These are phyloP conservation scores for Isochrysis galbana DNA, from an alignment of 78 protist genomes.

Conservation along the genomic window DNA sequence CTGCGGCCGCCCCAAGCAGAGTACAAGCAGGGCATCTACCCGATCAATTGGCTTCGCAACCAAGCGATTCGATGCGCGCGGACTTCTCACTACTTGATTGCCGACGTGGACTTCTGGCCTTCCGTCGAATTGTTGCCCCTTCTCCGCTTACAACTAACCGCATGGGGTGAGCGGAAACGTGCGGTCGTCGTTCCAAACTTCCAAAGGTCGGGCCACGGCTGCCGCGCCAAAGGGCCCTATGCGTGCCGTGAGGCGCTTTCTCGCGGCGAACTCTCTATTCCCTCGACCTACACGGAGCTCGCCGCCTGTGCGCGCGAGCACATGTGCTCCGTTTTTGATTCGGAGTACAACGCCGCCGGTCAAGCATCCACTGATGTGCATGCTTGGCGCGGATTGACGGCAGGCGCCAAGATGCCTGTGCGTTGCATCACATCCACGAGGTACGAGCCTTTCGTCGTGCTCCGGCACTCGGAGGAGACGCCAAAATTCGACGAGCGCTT, in stretches of 20 bases:
- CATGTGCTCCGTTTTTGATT: neutral
- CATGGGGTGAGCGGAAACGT: neutral
- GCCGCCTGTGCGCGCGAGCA: neutral
- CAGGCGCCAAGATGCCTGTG: neutral
- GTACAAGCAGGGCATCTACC: neutral
- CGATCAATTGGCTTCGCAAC: slow-evolving; percentile 16
- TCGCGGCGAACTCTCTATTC: neutral
- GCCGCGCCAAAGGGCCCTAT: neutral
- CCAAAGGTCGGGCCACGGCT: neutral
- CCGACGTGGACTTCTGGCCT: neutral
- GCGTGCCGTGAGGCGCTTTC: neutral
- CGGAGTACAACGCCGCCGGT: neutral
- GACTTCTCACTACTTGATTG: neutral
- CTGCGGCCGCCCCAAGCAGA: neutral
- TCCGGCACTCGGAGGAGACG: neutral
- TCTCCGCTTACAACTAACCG: neutral
- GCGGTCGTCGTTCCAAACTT: neutral
- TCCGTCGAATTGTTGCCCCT: neutral
- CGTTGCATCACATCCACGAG: neutral
- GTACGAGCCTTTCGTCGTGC: neutral
- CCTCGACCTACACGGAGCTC: neutral
- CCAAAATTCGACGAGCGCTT: neutral
- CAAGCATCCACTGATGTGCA: neutral
- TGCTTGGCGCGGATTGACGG: neutral
- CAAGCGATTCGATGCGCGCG: neutral